Conservation (phyloP, 257 asterid species). For the Perilla frutescens region DNA sequence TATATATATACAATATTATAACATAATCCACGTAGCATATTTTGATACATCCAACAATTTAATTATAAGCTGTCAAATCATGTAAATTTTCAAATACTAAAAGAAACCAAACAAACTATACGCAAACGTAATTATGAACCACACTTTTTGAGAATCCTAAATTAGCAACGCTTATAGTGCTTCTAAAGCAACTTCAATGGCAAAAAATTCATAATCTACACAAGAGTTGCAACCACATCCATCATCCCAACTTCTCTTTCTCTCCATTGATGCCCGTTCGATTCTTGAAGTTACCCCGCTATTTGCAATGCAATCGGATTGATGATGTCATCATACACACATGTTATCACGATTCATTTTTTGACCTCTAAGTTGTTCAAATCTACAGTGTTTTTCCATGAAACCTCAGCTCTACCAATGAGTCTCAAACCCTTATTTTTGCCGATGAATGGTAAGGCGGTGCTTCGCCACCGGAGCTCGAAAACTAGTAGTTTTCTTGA, state of each 20-base stretch:
- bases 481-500: slow-evolving; percentile 42
- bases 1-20: no score
- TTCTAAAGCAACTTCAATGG: slow-evolving; percentile 57
- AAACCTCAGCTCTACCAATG: slow-evolving; percentile 58
- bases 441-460: slow-evolving; percentile 44
- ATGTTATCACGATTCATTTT: slow-evolving; percentile 54
- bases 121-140: no score
- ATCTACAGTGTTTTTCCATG: slow-evolving; percentile 47
- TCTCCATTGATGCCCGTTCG: slow-evolving; percentile 16
- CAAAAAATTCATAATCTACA: slow-evolving; percentile 52
- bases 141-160: no score
- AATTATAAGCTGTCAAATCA: no score
- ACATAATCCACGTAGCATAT: no score
- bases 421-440: slow-evolving; percentile 50
- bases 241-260: slow-evolving; percentile 27
- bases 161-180: not conserved
- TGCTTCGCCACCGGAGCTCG: slow-evolving; percentile 61
- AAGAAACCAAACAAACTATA: no score
- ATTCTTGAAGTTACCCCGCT: slow-evolving; percentile 43
- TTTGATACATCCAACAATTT: no score
- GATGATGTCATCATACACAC: slow-evolving; percentile 37
- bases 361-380: slow-evolving; percentile 44
- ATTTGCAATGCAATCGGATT: slow-evolving; percentile 54
- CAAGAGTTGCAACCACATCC: slow-evolving; percentile 43
- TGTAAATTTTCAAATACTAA: no score